Evolutionary conservation across 2,329 filamentous ascomycete species (phyloP).

Genomic region (Lachnellula cervina): DNA sequence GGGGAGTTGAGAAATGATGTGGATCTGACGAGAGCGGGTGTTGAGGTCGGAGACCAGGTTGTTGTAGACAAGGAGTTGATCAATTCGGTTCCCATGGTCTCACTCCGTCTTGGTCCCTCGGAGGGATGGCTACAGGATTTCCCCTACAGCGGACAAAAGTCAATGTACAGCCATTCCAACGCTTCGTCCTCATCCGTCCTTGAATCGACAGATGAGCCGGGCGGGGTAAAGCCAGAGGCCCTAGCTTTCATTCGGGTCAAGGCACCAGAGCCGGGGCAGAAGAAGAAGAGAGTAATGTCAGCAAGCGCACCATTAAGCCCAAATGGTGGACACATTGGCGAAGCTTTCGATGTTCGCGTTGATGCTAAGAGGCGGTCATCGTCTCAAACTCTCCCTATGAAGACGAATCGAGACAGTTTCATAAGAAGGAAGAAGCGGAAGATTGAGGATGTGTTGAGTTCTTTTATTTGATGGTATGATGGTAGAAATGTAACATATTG

Average conservation of each 20-base stretch:
- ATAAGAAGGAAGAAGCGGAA: constrained; percentile 21
- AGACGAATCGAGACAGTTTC: constrained; percentile 1
- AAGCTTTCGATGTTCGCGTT: not conserved
- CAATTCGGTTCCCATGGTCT: constrained; percentile 25
- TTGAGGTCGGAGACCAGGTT: constrained; percentile 16
- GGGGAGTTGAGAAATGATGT: constrained; percentile 27
- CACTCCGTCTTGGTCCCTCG: constrained; percentile 25
- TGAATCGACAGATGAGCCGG: not conserved
- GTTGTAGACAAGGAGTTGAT: constrained; percentile 20
- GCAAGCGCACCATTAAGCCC: not conserved
- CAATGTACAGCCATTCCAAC: constrained; percentile 4
- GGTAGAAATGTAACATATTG: not conserved
- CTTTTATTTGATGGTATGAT: constrained; percentile 14
- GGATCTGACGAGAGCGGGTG: constrained; percentile 23
- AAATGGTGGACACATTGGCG: not conserved
- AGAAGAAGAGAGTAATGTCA: not conserved
- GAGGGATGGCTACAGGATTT: not conserved
- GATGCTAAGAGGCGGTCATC: not conserved
- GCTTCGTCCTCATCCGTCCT: not conserved
- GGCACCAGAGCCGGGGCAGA: not conserved
- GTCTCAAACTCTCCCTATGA: not conserved
- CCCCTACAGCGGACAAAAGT: constrained; percentile 1
- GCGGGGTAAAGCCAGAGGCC: not conserved
- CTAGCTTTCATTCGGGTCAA: constrained; percentile 17
- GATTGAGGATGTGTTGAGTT: constrained; percentile 18